Evolutionary conservation across 2,329 filamentous ascomycete species (phyloP).

Genomic region (Stagonosporopsis cucurbitacearum): DNA sequence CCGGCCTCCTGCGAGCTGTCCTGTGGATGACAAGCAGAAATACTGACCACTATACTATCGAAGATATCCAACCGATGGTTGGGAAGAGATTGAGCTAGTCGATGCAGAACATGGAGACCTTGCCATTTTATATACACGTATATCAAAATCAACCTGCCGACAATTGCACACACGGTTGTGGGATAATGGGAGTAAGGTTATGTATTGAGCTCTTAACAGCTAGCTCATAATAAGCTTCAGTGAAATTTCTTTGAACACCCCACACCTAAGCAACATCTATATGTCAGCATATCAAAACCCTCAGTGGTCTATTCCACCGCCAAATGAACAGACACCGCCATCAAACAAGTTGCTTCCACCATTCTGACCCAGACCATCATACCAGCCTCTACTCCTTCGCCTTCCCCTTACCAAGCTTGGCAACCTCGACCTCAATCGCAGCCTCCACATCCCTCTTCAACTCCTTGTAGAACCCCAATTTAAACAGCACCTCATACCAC

Average conservation of each 20-base stretch:
- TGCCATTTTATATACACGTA: background rate
- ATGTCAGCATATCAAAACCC: no score
- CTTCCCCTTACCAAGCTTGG: constrained; percentile 52
- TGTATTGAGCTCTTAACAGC: no score
- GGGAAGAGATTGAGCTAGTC: constrained; percentile 9
- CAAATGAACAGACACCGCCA: background rate
- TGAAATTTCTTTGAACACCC: no score
- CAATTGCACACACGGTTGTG: background rate
- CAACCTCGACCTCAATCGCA: constrained; percentile 55
- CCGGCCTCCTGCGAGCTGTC: constrained; percentile 19
- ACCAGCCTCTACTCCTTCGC: background rate
- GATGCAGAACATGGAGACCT: background rate
- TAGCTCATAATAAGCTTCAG: no score
- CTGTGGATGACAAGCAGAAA: constrained; percentile 14
- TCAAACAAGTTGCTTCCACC: background rate
- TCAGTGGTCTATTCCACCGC: background rate
- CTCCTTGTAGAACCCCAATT: constrained; percentile 75
- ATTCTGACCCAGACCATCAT: background rate
- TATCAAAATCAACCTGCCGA: no score
- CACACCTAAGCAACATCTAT: no score
- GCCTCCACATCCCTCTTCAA: constrained; percentile 55
- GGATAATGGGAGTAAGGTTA: no score
- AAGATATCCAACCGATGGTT: constrained; percentile 12
- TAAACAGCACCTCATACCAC: constrained; percentile 92
- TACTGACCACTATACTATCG: constrained; percentile 21